These are phyloP conservation scores for Diaporthe sp. DNA, from an alignment of 2,329 filamentous ascomycete genomes.

Conservation along the genomic window DNA sequence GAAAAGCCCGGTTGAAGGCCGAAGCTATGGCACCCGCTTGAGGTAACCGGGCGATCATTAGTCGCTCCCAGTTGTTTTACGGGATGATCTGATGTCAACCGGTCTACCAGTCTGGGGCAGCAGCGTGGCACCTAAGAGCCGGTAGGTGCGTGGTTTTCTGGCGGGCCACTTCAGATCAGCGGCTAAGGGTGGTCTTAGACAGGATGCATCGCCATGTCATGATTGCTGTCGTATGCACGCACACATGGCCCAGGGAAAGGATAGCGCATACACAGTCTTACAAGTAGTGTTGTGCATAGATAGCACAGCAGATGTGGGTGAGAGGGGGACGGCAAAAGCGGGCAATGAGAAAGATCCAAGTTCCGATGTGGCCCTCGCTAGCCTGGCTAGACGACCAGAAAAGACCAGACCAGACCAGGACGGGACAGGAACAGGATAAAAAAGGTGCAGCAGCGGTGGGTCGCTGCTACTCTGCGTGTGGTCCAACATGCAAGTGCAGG, in stretches of 20 bases:
- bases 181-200: constrained; percentile 1
- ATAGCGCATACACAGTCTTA: neutral
- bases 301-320: constrained; percentile 18
- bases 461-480: constrained; percentile 1
- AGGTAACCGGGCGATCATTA: constrained; percentile 2
- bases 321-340: constrained; percentile 24
- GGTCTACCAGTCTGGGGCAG: constrained; percentile 4
- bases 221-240: constrained; percentile 11
- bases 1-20: neutral
- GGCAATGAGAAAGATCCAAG: constrained; percentile 3
- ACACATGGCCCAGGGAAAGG: neutral
- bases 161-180: constrained; percentile 12
- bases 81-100: constrained; percentile 20
- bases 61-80: constrained; percentile 18
- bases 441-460: constrained; percentile 10
- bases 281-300: too few relatives aligned
- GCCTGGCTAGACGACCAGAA: constrained; percentile 3
- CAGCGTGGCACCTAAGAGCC: constrained; percentile 7
- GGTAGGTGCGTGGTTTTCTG: constrained; percentile 17
- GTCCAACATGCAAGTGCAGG: constrained; percentile 8
- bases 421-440: neutral
- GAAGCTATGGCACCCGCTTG: neutral
- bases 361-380: constrained; percentile 6
- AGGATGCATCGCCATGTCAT: neutral
- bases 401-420: constrained; percentile 7